Percentiles rank a stretch among this genome's conserved stretches.
These are phyloP conservation scores for Tylopilus intermedius DNA, from an alignment of 768 basidiomycete species.

Conservation along the genomic window DNA sequence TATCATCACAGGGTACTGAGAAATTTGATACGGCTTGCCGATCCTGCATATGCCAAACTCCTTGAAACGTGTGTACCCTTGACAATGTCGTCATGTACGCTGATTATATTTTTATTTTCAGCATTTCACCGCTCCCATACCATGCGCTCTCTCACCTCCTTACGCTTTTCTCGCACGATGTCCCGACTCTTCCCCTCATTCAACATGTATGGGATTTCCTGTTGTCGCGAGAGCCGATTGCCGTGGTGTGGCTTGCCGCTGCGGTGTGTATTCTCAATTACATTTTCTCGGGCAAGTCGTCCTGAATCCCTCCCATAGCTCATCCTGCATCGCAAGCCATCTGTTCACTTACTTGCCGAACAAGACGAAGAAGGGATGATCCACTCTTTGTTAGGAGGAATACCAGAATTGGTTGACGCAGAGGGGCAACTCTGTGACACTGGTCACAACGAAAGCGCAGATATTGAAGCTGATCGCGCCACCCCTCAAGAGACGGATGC, in stretches of 20 bases:
- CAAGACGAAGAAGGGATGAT: conserved; percentile 81
- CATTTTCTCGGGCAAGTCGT: background rate
- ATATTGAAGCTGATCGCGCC: background rate
- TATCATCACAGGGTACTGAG: conserved; percentile 54
- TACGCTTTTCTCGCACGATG: conserved; percentile 89
- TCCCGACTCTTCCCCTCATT: conserved; percentile 82
- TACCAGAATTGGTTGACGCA: conserved; percentile 46
- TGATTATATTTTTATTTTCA: conserved; percentile 24
- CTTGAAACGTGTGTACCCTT: conserved; percentile 54
- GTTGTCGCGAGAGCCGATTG: conserved; percentile 75
- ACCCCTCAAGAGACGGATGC: background rate
- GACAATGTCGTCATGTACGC: background rate
- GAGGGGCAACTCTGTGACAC: conserved; percentile 2
- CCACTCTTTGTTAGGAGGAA: conserved; percentile 64
- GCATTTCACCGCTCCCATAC: conserved; percentile 77
- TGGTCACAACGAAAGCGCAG: background rate
- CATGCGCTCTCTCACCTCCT: conserved; percentile 87
- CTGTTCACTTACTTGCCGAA: conserved; percentile 54
- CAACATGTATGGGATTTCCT: conserved; percentile 92
- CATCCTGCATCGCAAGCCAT: conserved; percentile 64
- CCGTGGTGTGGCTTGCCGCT: conserved; percentile 75
- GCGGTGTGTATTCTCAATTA: conserved; percentile 51
- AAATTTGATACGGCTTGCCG: conserved; percentile 65
- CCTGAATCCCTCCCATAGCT: conserved; percentile 43
- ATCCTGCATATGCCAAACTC: conserved; percentile 61